A percentile compares a stretch with the other conserved stretches of the same genome.
Conservation (phyloP, 1,139 yeast species). For the Yamadazyma triangularis region DNA sequence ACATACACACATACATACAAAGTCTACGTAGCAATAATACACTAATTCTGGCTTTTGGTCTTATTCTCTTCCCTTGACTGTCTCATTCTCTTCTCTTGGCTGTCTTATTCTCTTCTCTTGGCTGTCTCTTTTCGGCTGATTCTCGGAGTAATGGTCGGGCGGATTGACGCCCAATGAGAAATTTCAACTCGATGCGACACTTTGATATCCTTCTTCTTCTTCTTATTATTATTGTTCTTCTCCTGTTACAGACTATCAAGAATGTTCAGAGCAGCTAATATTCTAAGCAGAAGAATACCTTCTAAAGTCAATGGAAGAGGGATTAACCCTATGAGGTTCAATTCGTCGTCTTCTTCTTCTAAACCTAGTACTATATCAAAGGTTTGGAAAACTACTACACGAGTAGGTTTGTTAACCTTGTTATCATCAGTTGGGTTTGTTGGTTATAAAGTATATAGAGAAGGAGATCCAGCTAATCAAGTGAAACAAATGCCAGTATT, state of each 20-base stretch:
- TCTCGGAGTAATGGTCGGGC: slow-evolving; percentile 10
- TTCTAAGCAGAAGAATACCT: neutral
- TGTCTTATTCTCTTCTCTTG: no score
- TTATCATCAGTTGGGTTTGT: slow-evolving; percentile 44
- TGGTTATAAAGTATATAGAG: slow-evolving; percentile 54
- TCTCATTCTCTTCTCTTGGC: no score
- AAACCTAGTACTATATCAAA: slow-evolving; percentile 10
- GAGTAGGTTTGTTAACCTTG: slow-evolving; percentile 23
- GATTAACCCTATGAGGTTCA: slow-evolving; percentile 7
- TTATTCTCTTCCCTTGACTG: no score
- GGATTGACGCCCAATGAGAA: slow-evolving; percentile 7
- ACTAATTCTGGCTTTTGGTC: no score
- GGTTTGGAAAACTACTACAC: slow-evolving; percentile 28
- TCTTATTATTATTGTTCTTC: neutral
- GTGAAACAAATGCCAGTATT: slow-evolving; percentile 51
- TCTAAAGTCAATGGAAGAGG: neutral
- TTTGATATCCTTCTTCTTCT: neutral
- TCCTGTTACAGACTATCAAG: neutral
- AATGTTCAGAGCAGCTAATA: slow-evolving; percentile 6
- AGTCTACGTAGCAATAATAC: no score
- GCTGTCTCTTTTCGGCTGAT: no score
- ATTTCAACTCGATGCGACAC: neutral
- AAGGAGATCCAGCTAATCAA: slow-evolving; percentile 59
- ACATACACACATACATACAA: no score
- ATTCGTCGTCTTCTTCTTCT: slow-evolving; percentile 7